Evolutionary conservation across 768 basidiomycete species (phyloP).

Genomic region (Suillus alpinus): DNA sequence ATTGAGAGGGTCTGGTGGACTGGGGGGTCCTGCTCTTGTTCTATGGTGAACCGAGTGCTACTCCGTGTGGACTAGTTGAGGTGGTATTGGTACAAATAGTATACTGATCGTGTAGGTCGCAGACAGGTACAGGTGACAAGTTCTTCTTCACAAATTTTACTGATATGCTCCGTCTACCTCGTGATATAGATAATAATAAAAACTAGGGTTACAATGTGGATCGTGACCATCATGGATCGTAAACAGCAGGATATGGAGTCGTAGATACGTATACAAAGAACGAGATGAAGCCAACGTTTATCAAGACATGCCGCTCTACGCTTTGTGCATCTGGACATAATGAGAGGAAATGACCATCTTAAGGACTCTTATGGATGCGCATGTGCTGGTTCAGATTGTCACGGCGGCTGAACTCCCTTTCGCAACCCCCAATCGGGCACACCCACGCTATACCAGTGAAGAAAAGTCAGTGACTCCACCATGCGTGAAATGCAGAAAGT

Average conservation of each 20-base stretch:
- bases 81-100: too few species aligned
- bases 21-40: too few species aligned
- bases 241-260: neutral
- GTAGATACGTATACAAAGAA: neutral
- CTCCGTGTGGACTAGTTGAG: too few species aligned
- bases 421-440: constrained; percentile 61
- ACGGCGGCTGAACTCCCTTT: constrained; percentile 66
- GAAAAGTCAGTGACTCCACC: neutral
- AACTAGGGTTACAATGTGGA: neutral
- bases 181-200: constrained; percentile 1
- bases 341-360: neutral
- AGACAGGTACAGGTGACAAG: neutral
- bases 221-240: neutral
- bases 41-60: too few species aligned
- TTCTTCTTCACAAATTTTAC: neutral
- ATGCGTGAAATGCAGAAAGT: neutral
- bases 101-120: too few species aligned
- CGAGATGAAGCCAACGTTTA: neutral
- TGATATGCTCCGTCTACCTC: neutral
- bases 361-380: constrained; percentile 46
- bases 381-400: constrained; percentile 80
- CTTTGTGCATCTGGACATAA: neutral
- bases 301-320: neutral
- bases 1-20: too few species aligned
- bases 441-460: constrained; percentile 23